Base-by-base conservation (phyloP, 2,329 filamentous ascomycete species). In the Paracoccidioides lutzii region DNA sequence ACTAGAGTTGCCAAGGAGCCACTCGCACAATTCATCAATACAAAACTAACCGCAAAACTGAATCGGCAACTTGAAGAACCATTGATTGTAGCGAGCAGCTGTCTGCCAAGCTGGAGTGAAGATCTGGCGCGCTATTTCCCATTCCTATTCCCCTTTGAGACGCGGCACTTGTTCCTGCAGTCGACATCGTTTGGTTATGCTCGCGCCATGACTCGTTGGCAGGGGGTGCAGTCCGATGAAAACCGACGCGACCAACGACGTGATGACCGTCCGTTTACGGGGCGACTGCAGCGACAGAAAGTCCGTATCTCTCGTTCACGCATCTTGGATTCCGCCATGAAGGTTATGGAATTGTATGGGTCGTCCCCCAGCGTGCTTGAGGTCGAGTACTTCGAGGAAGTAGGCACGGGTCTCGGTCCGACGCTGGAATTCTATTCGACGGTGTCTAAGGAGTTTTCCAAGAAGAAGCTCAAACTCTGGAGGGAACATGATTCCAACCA, bases 111-210 rank as follows among this genome's bases (percentile, higher is more conserved):
- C 66, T 98, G 93, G 93, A 94, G 89, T 59, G 91, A 97, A 71
- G 93, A 98, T 66, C 75, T 98, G 53, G 90, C 93, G 8, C 85
- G 93, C 38, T 77, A 94, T 1, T 98, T 96, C 67, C 91, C 93
- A 0, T 98, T 98, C 78, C 75, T 98, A 10, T 98, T 98, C 69
- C 93, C 93, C 2, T 98, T 98, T 65, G 93, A 98, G 75, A 97
- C 93, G 0, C 84, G 93, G 10, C 91, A 98, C 71, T 76, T 98
- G 41, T 98, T 98, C 78, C 75, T 98, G 38, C 93, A 97, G 71
- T 98, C 91, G 2, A 98, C 94, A 0, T 96, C 93, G 0, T 98
- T 98, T 67, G 93, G 93, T 28, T 98, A 98, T 74, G 91, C 91
- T 44, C 83, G 93, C 59, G 96, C 93, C 15, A 97, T 98, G 93